Evolutionary conservation across 768 basidiomycete species (phyloP).

Genomic region (Coprinellus micaceus): DNA sequence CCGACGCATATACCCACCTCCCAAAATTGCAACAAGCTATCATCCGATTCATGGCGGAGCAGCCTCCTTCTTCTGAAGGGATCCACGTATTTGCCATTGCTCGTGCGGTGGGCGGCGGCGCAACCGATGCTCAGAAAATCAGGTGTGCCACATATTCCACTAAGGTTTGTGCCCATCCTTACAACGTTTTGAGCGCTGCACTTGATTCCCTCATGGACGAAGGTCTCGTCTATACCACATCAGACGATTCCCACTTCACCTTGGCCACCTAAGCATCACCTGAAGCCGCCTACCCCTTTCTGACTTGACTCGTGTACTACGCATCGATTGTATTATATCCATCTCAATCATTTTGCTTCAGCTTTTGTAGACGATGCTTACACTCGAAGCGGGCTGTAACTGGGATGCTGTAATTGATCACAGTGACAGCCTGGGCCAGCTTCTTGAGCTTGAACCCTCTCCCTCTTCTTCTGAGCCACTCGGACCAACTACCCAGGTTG

Average conservation of each 20-base stretch:
- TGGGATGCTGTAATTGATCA: too few relatives aligned
- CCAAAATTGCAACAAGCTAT: slow-evolving; percentile 61
- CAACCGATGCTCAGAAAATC: slow-evolving; percentile 50
- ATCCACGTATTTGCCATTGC: slow-evolving; percentile 72
- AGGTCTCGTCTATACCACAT: slow-evolving; percentile 75
- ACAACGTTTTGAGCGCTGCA: slow-evolving; percentile 47
- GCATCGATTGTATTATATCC: slow-evolving; percentile 3
- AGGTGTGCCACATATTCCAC: slow-evolving; percentile 41
- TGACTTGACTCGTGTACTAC: slow-evolving; percentile 1
- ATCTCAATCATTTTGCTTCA: neutral
- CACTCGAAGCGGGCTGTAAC: neutral
- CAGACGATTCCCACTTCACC: slow-evolving; percentile 77
- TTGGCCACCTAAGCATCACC: slow-evolving; percentile 36
- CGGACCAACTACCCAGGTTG: neutral
- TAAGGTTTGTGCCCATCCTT: neutral
- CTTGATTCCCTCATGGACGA: slow-evolving; percentile 77
- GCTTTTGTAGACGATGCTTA: neutral
- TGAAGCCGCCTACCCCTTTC: slow-evolving; percentile 4
- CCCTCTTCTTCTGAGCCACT: neutral
- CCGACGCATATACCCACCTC: slow-evolving; percentile 52
- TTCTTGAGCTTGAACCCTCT: too few relatives aligned
- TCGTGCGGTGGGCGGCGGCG: slow-evolving; percentile 48
- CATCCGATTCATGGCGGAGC: slow-evolving; percentile 57
- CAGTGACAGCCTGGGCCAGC: too few relatives aligned
- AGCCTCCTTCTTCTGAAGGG: slow-evolving; percentile 53